Base-by-base conservation (phyloP, 441 rosid species). In the Dalechampia spathulata region DNA sequence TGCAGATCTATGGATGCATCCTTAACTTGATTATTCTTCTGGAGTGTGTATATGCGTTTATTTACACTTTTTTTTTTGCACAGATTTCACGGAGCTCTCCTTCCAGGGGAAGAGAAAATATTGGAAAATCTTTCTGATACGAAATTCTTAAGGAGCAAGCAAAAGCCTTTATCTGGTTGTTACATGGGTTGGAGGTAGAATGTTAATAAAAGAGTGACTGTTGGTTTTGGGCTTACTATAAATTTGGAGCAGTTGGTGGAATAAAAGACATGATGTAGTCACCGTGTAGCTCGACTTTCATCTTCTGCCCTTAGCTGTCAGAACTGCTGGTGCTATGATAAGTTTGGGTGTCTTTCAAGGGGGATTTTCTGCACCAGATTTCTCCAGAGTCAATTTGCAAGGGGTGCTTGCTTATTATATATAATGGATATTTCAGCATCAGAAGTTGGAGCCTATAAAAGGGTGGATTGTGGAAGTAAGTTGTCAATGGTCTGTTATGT, bases 51-150 rank as follows among this genome's bases (percentile, higher is more conserved):
- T n/a, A 22, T 34, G 10, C 26, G 37, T 27, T 2, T 30, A 0
- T 16, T 6, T 53, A 22, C n/a, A 8, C 41, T 53, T 25, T 22
- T 5, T 5, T 4, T 17, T 7, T 30, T 19, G 49, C 2, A 17
- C 73, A 79, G 81, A 70, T 72, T 64, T 75, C 48, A 48, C 66
- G 13, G 70, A 69, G 73, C 64, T 55, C 72, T 62, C 58, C 74
- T 62, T 47, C 61, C 32, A 30, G 74, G 55, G 49, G 70, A 68
- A 63, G 69, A 58, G 61, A 50, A n/a, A 49, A 49, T 30, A 41
- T 34, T 55, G 72, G 55, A 57, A 54, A 69, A 68, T 62, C 67
- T 50, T 53, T 61, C 41, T 74, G 79, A 40, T 63, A 73, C 43
- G 63, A 41, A 64, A 58, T 66, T 62, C 55, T 57, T 58, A 64